Base-by-base conservation (phyloP, 345 rosid species). In the Clausena lansium region DNA sequence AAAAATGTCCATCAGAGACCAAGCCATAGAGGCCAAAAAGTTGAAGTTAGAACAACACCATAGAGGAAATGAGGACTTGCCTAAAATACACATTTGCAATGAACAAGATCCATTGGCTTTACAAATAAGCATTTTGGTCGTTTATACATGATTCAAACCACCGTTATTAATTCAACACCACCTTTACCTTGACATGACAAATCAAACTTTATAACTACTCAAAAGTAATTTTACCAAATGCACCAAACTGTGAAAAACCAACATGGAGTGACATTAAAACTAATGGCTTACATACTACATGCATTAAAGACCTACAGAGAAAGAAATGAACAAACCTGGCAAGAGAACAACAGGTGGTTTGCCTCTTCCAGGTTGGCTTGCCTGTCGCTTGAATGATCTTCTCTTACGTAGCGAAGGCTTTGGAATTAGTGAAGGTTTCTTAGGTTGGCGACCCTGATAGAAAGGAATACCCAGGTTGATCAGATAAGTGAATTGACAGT, bases 301-400 rank as follows among this genome's bases (percentile, higher is more conserved):
- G 6, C 30, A n/a, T 19, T 28, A 30, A 59, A 27, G 24, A 2
- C 4, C 20, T 20, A 15, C 30, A 39, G 35, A 74, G 54, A 62
- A 70, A 0, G 25, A 30, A 52, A 25, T 60, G 60, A 79, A 71
- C 80, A 59, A 79, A 94, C 98, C 92, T 78, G 84, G 88, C 83
- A 91, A 77, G 27, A 87, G 63, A 73, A 72, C 22, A 22, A 52
- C 76, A 15, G 82, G 87, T 74, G 85, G 91, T 82, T 90, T 96
- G 88, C 89, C 90, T 80, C 97, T 91, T 78, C 97, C 97, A 73
- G 70, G 81, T 71, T 85, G 90, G 79, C 92, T 88, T 54, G 83
- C 83, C 75, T 90, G 97, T 71, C 97, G 88, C 78, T 90, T 96
- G 81, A 90, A 86, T 15, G 98, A 88, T 81, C 98, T 89, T 85